Base-by-base conservation (phyloP, 2,329 filamentous ascomycete genomes). In the Thelonectria olida region DNA sequence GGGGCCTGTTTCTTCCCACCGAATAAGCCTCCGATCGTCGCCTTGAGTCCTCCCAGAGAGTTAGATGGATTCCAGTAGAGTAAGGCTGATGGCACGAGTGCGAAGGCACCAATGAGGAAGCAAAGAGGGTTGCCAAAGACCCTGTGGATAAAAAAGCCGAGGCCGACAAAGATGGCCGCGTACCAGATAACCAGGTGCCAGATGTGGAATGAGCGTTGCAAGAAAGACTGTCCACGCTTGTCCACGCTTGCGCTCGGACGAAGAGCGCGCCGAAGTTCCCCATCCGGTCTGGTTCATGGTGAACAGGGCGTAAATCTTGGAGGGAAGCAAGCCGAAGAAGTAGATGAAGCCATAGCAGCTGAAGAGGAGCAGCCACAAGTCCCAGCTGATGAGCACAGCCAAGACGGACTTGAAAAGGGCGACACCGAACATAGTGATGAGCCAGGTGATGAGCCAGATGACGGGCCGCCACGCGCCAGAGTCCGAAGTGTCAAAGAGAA, bases 241-340 rank as follows among this genome's bases (percentile, higher is more conserved):
- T 23, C 61, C 56, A 17, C 39, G 27, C 53, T 57, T 58, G 15
- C 61, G 56, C 53, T 63, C 61, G 2, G 61, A 31, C 4, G 61
- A 45, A 1, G 61, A 63, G 4, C 61, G 56, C 8, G 61, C 61
- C 12, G 57, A 61, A 1, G 61, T 63, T 45, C 61, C 61, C 61
- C 61, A 63, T 19, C 23, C 47, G 20, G 57, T 63, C 44, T 63
- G 61, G 48, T 61, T 63, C 57, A 63, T 63, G 20, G 61, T 63
- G 17, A 63, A 22, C 2, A 63, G 41, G 23, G 61, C 61, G 49
- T 61, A 63, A 23, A 63, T 22, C 53, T 63, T 63, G 25, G 61
- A 61, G 9, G 61, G 61, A 20, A 63, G 44, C 13, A 63, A 57
- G n/a, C 57, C 61, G 28, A 63, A 63, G 53, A 63, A 63, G 53